Base-by-base conservation (phyloP, 2,329 filamentous ascomycete species). In the Aspergillus brunneoviolaceus region DNA sequence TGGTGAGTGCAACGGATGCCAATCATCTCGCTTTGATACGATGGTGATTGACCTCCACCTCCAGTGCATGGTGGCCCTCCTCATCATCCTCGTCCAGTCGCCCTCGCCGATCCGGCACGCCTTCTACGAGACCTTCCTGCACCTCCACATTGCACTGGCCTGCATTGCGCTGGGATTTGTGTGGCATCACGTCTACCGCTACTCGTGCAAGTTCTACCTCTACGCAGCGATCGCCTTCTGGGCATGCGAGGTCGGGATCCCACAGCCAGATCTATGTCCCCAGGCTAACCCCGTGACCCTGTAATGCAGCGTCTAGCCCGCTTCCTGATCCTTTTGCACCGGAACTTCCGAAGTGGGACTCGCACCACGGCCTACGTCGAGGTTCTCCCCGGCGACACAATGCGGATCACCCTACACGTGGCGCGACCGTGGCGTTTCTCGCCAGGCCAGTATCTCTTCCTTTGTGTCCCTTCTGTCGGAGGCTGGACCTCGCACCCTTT, bases 51-150 rank as follows among this genome's bases (percentile, higher is more conserved):
- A 29, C 27, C 27, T 29, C 27, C 7, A 29, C 27, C 7, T 9
- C 27, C 27, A 57, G 55, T 51, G 49, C n/a, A 19, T 57, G 16
- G 21, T 57, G 2, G 49, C 55, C 0, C 51, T 56, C 42, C 25
- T 56, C 14, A 25, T 27, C 11, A 51, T 55, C 5, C 25, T 48
- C 12, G 5, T 59, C 10, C 80, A 88, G 23, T 88, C 92, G 9
- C 79, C 90, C 55, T 93, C 92, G 2, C 89, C 92, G 0, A 72
- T 98, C 55, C 88, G 94, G 62, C 93, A 96, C 74, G 92, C 92
- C 51, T 96, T 96, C 74, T 98, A 98, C 79, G 95, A 98, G 79
- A 95, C 91, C 0, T 98, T 98, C 78, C 84, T 97, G 67, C 91
- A 90, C 72, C 77, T 89, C 27, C 95, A 98, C 78, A 92, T 96